phyloP scores from a whole-genome alignment of 2,329 filamentous ascomycete species.

The Penicillium sp. region DNA sequence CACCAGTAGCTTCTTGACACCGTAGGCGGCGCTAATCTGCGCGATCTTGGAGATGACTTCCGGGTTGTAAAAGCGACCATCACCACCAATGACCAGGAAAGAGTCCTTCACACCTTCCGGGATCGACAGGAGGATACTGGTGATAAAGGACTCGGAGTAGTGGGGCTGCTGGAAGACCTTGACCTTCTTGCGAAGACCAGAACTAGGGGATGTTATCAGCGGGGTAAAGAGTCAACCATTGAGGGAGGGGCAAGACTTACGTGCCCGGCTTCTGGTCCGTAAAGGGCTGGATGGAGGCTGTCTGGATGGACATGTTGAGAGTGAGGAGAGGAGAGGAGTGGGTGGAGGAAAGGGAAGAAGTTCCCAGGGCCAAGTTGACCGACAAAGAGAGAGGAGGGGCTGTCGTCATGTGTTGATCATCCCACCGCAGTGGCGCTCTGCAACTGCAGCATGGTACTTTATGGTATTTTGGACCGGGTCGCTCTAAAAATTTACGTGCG shows the following conservation, averaged over 20 bases:
- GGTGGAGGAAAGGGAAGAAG: conserved; percentile 8
- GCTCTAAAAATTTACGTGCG: not conserved
- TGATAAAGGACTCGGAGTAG: conserved; percentile 95
- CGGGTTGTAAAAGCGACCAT: conserved; percentile 96
- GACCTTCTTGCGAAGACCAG: conserved; percentile 98
- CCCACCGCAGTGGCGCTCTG: conserved; percentile 14
- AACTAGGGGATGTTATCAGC: conserved; percentile 60
- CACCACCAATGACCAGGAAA: conserved; percentile 94
- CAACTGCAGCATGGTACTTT: not conserved
- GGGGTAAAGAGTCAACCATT: not conserved
- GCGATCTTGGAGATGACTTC: conserved; percentile 96
- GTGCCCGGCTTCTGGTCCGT: conserved; percentile 98
- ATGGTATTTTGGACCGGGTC: not conserved
- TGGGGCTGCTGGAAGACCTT: conserved; percentile 93
- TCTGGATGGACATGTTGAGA: conserved; percentile 70
- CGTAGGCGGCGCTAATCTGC: conserved; percentile 95
- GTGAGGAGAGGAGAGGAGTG: not conserved
- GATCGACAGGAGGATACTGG: conserved; percentile 93
- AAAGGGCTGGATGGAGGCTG: conserved; percentile 82
- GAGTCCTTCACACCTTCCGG: conserved; percentile 88
- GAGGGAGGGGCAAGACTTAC: conserved; percentile 63
- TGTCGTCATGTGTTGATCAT: conserved; percentile 34
- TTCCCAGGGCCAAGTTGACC: conserved; percentile 21
- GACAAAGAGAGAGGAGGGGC: conserved; percentile 30
- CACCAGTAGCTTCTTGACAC: conserved; percentile 97